These are phyloP conservation scores for Exophiala sp. DNA, from an alignment of 2,329 filamentous ascomycete species.

Conservation along the genomic window DNA sequence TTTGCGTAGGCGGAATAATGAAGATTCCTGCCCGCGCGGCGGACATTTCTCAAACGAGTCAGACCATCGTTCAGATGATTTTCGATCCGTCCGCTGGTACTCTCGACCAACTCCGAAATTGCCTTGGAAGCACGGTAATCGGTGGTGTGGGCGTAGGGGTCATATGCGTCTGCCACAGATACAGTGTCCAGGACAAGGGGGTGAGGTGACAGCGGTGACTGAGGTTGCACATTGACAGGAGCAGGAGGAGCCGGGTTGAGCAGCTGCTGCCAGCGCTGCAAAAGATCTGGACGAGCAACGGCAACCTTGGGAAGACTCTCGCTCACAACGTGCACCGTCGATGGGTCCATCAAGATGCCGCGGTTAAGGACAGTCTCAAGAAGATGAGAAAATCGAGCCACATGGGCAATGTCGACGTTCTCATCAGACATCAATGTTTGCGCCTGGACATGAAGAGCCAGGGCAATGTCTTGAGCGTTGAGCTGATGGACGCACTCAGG, in stretches of 20 bases:
- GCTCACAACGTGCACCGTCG: conserved; percentile 53
- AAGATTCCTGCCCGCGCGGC: conserved; percentile 81
- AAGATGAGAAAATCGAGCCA: conserved; percentile 56
- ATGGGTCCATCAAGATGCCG: conserved; percentile 49
- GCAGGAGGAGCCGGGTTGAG: conserved; percentile 35
- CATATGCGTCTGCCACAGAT: conserved; percentile 72
- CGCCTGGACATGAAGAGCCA: conserved; percentile 57
- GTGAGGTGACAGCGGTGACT: conserved; percentile 43
- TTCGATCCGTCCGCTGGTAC: conserved; percentile 64
- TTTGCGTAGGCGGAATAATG: conserved; percentile 97
- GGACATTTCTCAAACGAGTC: conserved; percentile 82
- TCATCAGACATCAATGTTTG: conserved; percentile 39
- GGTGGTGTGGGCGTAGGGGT: conserved; percentile 83
- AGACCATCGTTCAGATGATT: conserved; percentile 74
- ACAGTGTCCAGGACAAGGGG: conserved; percentile 50
- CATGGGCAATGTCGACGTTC: conserved; percentile 51
- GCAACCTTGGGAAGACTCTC: conserved; percentile 52
- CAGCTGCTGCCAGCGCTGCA: conserved; percentile 55
- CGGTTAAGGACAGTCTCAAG: conserved; percentile 52
- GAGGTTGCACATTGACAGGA: conserved; percentile 32
- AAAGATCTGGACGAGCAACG: conserved; percentile 41
- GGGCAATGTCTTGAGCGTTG: conserved; percentile 46
- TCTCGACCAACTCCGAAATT: conserved; percentile 86
- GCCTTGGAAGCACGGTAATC: conserved; percentile 90
- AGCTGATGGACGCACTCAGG: conserved; percentile 55